A percentile compares a stretch with the other conserved stretches of the same genome.
phyloP scores from a whole-genome alignment of 768 basidiomycete genomes.

The Suillus brevipes region DNA sequence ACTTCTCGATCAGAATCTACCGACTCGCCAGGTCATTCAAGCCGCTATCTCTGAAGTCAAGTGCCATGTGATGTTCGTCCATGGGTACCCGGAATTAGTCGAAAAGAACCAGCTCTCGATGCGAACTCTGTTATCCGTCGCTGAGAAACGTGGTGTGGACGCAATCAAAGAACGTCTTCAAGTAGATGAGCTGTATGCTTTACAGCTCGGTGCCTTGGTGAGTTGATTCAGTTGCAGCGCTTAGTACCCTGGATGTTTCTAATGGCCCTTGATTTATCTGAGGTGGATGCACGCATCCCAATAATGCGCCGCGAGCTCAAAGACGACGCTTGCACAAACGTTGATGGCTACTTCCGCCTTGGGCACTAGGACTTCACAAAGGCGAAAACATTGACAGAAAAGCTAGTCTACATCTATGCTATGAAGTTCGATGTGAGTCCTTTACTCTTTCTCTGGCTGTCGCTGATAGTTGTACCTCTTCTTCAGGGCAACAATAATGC shows the following conservation, averaged over 20 bases:
- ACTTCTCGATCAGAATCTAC: neutral
- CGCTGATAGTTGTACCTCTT: neutral
- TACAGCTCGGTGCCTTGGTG: neutral
- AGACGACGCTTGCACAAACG: neutral
- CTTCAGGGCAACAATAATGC: neutral
- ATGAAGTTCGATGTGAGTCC: neutral
- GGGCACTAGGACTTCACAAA: neutral
- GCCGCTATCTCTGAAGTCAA: neutral
- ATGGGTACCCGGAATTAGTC: neutral
- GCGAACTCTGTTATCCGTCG: neutral
- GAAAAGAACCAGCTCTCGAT: neutral
- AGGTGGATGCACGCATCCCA: neutral
- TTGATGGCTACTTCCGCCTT: neutral
- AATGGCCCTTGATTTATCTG: neutral
- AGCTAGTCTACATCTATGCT: neutral
- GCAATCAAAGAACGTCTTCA: neutral
- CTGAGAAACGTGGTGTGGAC: neutral
- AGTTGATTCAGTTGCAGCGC: neutral
- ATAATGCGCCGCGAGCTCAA: neutral
- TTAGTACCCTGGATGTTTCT: neutral
- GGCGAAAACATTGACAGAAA: neutral
- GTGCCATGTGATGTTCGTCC: neutral
- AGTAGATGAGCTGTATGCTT: neutral
- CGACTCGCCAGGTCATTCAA: neutral
- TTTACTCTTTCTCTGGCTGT: neutral